Conservation (phyloP, 768 basidiomycete species). For the Panellus pusillus region DNA sequence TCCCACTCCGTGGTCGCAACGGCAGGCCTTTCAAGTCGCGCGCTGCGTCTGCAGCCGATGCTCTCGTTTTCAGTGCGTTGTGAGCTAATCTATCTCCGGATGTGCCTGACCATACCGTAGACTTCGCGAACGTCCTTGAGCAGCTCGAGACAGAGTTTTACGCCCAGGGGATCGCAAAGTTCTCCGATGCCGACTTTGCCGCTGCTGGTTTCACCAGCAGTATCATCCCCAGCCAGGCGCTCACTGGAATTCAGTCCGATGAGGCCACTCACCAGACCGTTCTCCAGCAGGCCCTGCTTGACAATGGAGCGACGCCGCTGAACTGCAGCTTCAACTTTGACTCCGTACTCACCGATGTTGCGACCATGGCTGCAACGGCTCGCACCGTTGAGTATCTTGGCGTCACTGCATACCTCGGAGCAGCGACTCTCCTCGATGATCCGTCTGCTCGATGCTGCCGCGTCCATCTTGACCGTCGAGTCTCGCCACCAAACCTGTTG, state of each 20-base stretch:
- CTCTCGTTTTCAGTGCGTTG: slow-evolving; percentile 61
- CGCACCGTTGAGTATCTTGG: slow-evolving; percentile 77
- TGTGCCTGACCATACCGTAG: slow-evolving; percentile 34
- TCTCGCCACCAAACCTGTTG: slow-evolving; percentile 81
- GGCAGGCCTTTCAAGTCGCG: slow-evolving; percentile 22
- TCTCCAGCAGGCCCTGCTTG: too few species aligned
- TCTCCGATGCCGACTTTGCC: slow-evolving; percentile 61
- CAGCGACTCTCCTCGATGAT: slow-evolving; percentile 59
- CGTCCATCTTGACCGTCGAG: slow-evolving; percentile 73
- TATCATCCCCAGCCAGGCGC: slow-evolving; percentile 57
- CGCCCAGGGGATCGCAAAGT: slow-evolving; percentile 60
- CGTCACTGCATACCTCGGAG: slow-evolving; percentile 78
- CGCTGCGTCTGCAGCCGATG: slow-evolving; percentile 41
- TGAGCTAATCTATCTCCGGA: not conserved
- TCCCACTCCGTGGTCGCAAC: slow-evolving; percentile 36
- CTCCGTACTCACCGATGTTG: slow-evolving; percentile 58
- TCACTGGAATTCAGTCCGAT: slow-evolving; percentile 59
- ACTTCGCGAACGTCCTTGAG: slow-evolving; percentile 76
- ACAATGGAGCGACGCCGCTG: slow-evolving; percentile 53
- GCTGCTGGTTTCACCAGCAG: slow-evolving; percentile 62
- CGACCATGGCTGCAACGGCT: slow-evolving; percentile 68
- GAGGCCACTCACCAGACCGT: slow-evolving; percentile 56
- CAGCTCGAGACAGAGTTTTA: slow-evolving; percentile 74
- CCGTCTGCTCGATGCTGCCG: slow-evolving; percentile 61
- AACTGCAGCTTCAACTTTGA: slow-evolving; percentile 72